These are phyloP conservation scores for Geotrichum reessii DNA, from an alignment of 1,139 yeast genomes.

Conservation along the genomic window DNA sequence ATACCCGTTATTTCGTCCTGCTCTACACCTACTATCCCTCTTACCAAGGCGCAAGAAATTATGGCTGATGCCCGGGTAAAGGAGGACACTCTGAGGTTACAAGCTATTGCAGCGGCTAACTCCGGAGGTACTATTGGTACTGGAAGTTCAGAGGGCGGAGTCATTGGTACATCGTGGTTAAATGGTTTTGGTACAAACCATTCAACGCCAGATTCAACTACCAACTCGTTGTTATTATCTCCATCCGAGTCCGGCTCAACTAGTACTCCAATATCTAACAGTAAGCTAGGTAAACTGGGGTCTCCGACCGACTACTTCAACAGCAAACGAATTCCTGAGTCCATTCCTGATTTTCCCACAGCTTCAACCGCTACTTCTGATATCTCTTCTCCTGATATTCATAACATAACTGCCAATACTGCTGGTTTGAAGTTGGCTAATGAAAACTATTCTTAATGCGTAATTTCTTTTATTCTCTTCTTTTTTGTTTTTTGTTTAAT, in stretches of 20 bases:
- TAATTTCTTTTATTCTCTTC: too few species aligned
- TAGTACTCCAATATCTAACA: conserved; percentile 24
- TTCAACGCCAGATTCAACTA: conserved; percentile 26
- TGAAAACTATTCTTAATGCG: neutral
- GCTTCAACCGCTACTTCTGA: too few species aligned
- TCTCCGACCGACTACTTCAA: conserved; percentile 7
- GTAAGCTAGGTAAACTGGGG: conserved; percentile 1
- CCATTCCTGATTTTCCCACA: neutral
- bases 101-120: conserved; percentile 27
- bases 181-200: conserved; percentile 16
- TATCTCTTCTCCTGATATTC: neutral
- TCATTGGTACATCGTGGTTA: conserved; percentile 6
- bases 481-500: neutral
- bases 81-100: conserved; percentile 25
- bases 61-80: conserved; percentile 55
- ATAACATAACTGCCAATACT: neutral
- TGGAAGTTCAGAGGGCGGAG: neutral
- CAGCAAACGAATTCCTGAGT: neutral
- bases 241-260: conserved; percentile 29
- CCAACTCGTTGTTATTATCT: conserved; percentile 25
- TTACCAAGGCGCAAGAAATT: conserved; percentile 80
- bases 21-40: conserved; percentile 85
- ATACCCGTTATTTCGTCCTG: conserved; percentile 94
- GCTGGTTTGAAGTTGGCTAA: neutral
- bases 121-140: conserved; percentile 4